Evolutionary conservation across 495 filamentous ascomycete species (phyloP), one percentile per base, ranked within the genome.

Genomic region (Penicillium turbatum): DNA sequence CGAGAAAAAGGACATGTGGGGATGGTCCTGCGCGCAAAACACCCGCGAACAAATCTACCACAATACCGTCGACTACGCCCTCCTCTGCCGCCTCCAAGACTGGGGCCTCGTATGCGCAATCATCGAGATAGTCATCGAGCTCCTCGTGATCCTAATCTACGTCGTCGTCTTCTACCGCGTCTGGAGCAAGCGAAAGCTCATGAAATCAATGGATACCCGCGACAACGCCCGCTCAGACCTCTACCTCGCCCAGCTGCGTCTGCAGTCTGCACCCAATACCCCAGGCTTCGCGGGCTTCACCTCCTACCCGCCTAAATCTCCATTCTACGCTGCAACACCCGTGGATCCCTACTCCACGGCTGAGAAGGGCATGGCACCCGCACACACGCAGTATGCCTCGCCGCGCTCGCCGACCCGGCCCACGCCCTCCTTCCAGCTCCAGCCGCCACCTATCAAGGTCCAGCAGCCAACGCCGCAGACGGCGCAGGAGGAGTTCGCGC

Each of bases 51-150:
- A 87, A 52, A 69, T 95, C 19, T 96, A 90, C 68, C 66, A 82
- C 52, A 71, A 90, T 21, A 83, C 89, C 45, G 80, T 99, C 54
- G 80, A 91, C 70, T 99, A 97, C 72, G 82, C 80, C 41, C 84
- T 99, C n/a, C 80, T 97, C 62, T 99, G 93, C 77, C 88, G 93
- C 65, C 82, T 50, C 13, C 42, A 96, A 87, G 89, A 96, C 72
- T 99, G 93, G 93, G 82, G 87, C 16, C 82, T 99, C 43, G 86
- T 99, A 61, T 99, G 93, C 78, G 88, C 88, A 65, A 87, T 99
- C 65, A 97, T 99, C 72, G 93, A 99, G 75, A 81, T 99, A 57
- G 87, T 95, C 49, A 80, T 99, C 57, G 93, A 99, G 69, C 78
- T 87, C 60, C 82, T 99, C 70, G 88, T 88, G 59, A 95, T 99